A percentile compares a stretch with the other conserved stretches of the same genome.
Conservation (phyloP, 345 rosid species). For the Brassica juncea region DNA sequence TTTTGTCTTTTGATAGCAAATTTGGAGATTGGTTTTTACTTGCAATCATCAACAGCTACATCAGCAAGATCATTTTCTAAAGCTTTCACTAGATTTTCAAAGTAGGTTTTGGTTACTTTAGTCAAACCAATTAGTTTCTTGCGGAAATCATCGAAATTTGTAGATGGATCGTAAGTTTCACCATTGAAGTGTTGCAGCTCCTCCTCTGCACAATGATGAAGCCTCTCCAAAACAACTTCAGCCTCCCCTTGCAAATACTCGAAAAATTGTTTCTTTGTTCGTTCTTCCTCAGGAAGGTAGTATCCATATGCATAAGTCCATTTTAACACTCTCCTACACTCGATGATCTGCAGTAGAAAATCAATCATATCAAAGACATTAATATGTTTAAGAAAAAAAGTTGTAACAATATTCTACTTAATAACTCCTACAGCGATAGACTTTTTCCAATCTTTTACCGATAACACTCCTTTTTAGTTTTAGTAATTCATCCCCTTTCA, state of each 20-base stretch:
- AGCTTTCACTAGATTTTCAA: not conserved
- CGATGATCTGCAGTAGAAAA: slow-evolving; percentile 49
- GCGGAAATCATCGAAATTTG: slow-evolving; percentile 55
- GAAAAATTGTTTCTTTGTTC: slow-evolving; percentile 54
- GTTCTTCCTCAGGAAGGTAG: slow-evolving; percentile 52
- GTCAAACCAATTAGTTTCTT: slow-evolving; percentile 62
- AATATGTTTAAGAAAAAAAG: not conserved
- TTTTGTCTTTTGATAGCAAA: not conserved
- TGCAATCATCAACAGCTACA: not conserved
- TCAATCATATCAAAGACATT: not conserved
- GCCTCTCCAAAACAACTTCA: slow-evolving; percentile 27
- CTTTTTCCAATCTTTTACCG: not conserved
- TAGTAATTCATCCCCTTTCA: not conserved
- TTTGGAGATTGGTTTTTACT: not conserved
- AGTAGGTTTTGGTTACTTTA: not conserved
- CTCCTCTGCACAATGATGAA: slow-evolving; percentile 31
- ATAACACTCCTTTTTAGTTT: no score
- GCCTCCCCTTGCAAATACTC: slow-evolving; percentile 73
- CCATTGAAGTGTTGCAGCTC: not conserved
- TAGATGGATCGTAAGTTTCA: slow-evolving; percentile 30
- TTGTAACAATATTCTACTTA: not conserved
- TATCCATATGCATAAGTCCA: slow-evolving; percentile 58
- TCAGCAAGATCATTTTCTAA: not conserved
- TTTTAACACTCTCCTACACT: slow-evolving; percentile 66
- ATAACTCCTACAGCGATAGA: not conserved